A percentile compares a stretch with the other conserved stretches of the same genome.
Conservation (phyloP, 495 filamentous ascomycete species). For the Xylaria acuta region DNA sequence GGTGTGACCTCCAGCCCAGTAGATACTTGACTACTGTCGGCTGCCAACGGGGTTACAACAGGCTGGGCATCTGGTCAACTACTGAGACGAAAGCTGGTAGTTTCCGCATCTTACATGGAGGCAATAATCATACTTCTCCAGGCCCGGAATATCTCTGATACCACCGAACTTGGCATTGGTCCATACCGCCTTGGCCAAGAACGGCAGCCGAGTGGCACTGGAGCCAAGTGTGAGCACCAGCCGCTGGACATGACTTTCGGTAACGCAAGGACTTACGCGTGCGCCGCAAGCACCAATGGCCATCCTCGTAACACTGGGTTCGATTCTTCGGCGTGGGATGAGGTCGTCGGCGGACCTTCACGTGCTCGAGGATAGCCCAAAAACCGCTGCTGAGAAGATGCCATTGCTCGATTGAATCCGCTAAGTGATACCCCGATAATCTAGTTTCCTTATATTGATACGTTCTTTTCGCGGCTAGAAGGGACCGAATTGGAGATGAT, state of each 20-base stretch:
- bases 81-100: background rate
- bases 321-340: constrained; percentile 27
- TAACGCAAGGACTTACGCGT: constrained; percentile 30
- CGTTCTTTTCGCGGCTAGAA: background rate
- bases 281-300: constrained; percentile 35
- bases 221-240: constrained; percentile 15
- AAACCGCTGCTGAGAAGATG: constrained; percentile 30
- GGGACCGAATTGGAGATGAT: background rate
- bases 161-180: constrained; percentile 73
- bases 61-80: constrained; percentile 51
- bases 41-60: constrained; percentile 73
- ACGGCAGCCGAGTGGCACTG: constrained; percentile 38
- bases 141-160: constrained; percentile 62
- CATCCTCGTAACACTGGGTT: constrained; percentile 40
- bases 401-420: constrained; percentile 3
- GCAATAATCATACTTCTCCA: constrained; percentile 65
- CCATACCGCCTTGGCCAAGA: constrained; percentile 58
- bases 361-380: constrained; percentile 36
- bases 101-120: constrained; percentile 55
- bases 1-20: constrained; percentile 44
- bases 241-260: background rate
- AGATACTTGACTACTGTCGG: constrained; percentile 34
- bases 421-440: background rate
- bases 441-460: background rate
- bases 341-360: constrained; percentile 33